Conservation (phyloP, 1,284 basidiomycete genomes). For the Mycosarcoma mackinlayi region DNA sequence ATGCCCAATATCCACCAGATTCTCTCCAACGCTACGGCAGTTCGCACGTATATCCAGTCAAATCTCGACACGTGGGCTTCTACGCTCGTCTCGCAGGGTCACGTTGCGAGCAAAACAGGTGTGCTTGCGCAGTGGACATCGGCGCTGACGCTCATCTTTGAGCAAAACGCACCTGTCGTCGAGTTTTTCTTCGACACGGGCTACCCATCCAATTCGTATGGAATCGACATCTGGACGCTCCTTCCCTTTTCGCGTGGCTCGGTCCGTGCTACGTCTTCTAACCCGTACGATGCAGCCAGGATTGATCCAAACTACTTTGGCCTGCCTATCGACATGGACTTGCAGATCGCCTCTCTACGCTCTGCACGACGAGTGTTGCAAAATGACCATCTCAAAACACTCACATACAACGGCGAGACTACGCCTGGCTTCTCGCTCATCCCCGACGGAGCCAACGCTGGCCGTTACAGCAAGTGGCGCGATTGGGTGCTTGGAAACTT, state of each 20-base stretch:
- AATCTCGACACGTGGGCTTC: slow-evolving; percentile 52
- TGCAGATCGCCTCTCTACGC: slow-evolving; percentile 65
- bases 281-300: slow-evolving; percentile 27
- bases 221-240: slow-evolving; percentile 62
- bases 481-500: slow-evolving; percentile 66
- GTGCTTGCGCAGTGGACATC: slow-evolving; percentile 51
- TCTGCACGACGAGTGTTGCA: slow-evolving; percentile 65
- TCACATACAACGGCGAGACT: slow-evolving; percentile 65
- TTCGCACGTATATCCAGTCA: slow-evolving; percentile 46
- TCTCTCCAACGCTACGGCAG: slow-evolving; percentile 40
- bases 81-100: slow-evolving; percentile 47
- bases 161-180: slow-evolving; percentile 41
- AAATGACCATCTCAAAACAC: slow-evolving; percentile 48
- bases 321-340: slow-evolving; percentile 67
- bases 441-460: slow-evolving; percentile 55
- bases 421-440: slow-evolving; percentile 65
- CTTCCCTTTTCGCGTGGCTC: slow-evolving; percentile 55
- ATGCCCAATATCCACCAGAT: slow-evolving; percentile 46
- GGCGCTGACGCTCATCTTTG: slow-evolving; percentile 42
- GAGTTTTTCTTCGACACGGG: slow-evolving; percentile 63
- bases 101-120: slow-evolving; percentile 37
- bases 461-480: slow-evolving; percentile 65
- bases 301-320: slow-evolving; percentile 66
- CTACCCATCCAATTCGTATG: slow-evolving; percentile 49
- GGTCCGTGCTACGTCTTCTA: slow-evolving; percentile 32